Base-by-base conservation (phyloP, 129 eudicot species). In the Flaveria bidentis region DNA sequence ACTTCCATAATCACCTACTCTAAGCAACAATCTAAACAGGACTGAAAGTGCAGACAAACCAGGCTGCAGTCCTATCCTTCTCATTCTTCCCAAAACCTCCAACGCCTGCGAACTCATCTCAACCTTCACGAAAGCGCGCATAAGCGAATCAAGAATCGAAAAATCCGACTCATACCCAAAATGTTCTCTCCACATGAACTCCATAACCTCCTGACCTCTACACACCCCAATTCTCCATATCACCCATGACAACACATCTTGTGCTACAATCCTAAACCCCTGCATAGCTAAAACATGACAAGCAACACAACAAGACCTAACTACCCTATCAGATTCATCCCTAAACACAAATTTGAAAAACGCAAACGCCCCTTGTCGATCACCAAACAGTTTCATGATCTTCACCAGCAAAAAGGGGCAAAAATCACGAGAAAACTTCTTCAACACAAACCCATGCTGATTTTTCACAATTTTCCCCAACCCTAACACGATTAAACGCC, bases 1-100 rank as follows among this genome's bases (percentile, higher is more conserved):
- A 78, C 92, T 86, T 56, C 94, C 88, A 79, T 82, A 88, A 79
- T 91, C 92, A 33, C 99, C 99, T 69, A 83, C 46, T 82, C 96
- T 84, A 52, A 94, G 74, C 84, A 94, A 78, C 80, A 89, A 51
- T 16, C 77, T 89, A 71, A 87, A 74, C 16, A 94, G 80, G 69
- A 53, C 66, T 9, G 83, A 75, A 79, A 87, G 58, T 2, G 93
- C 92, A 0, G 99, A 91, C 72, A 77, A 53, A 77, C 92, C 42
- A 2, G 92, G 99, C 73, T 73, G 68, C 55, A 81, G 58, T 51
- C 96, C 96, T 62, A 87, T 80, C 74, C 80, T 78, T 82, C 96
- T 84, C 92, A 91, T 87, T 66, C 71, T 81, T 51, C 76, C 78
- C 74, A 86, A 56, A 69, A 94, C 83, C 75, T 84, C 83, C 71